These are phyloP conservation scores for Kodamaea sagamina DNA, from an alignment of 805 yeast genomes.

Conservation along the genomic window DNA sequence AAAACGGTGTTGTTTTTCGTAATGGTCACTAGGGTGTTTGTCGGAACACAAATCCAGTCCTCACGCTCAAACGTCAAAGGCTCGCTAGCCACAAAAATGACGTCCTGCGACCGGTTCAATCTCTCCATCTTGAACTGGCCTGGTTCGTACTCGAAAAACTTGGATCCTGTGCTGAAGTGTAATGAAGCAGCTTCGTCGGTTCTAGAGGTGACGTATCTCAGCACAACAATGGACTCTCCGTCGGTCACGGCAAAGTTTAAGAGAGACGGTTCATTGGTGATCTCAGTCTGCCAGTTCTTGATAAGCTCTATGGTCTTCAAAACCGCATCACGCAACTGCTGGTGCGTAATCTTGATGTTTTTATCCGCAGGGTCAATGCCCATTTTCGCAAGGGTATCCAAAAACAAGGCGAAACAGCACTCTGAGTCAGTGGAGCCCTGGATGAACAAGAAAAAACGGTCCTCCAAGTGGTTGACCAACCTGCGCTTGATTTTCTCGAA, in stretches of 20 bases:
- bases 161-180: constrained; percentile 91
- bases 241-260: constrained; percentile 95
- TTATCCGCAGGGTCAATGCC: constrained; percentile 67
- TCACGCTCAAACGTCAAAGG: constrained; percentile 95
- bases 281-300: constrained; percentile 75
- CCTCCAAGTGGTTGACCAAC: constrained; percentile 70
- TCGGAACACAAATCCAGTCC: constrained; percentile 97
- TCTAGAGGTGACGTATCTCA: constrained; percentile 84
- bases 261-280: constrained; percentile 67
- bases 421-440: constrained; percentile 97
- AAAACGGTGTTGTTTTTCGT: constrained; percentile 78
- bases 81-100: constrained; percentile 95
- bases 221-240: constrained; percentile 81
- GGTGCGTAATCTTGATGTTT: constrained; percentile 47
- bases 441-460: constrained; percentile 73
- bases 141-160: constrained; percentile 85
- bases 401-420: constrained; percentile 86
- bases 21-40: constrained; percentile 82
- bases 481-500: constrained; percentile 73
- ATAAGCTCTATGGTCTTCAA: constrained; percentile 71
- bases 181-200: constrained; percentile 96
- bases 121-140: constrained; percentile 95
- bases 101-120: constrained; percentile 87
- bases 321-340: constrained; percentile 64
- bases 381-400: constrained; percentile 72